These are phyloP conservation scores for Quercus dentata DNA, from an alignment of 306 rosid species.

Conservation along the genomic window DNA sequence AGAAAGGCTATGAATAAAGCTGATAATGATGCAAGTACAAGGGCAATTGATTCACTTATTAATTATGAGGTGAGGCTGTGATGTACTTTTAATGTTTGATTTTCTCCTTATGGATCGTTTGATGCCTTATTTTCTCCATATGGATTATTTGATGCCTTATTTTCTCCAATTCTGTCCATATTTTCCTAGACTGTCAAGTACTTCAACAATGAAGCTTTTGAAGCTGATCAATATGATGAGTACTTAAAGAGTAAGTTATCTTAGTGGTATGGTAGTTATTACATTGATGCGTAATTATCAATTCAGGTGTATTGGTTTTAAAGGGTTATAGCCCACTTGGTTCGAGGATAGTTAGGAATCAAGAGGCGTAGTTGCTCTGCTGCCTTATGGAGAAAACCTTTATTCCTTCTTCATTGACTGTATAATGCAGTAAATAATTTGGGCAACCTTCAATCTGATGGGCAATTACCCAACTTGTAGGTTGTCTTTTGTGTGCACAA, in stretches of 20 bases:
- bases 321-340: not conserved
- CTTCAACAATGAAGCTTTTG: slow-evolving; percentile 87
- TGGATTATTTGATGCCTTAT: not conserved
- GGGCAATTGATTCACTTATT: slow-evolving; percentile 88
- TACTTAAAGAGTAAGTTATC: slow-evolving; percentile 79
- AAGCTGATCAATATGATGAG: slow-evolving; percentile 69
- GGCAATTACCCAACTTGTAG: not conserved
- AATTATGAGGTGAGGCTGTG: slow-evolving; percentile 77
- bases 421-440: not conserved
- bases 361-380: not conserved
- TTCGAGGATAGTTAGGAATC: not conserved
- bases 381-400: not conserved
- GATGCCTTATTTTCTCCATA: not conserved
- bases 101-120: not conserved
- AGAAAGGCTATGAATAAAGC: slow-evolving; percentile 97
- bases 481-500: not conserved
- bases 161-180: not conserved
- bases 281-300: not conserved
- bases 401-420: not conserved
- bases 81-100: slow-evolving; percentile 3
- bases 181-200: slow-evolving; percentile 82
- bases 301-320: not conserved
- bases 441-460: not conserved
- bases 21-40: slow-evolving; percentile 86
- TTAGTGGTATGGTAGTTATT: slow-evolving; percentile 8